Percentiles rank a stretch among this genome's conserved stretches.
Conservation (phyloP, 139 green algal species). For the Volvox reticuliferus region DNA sequence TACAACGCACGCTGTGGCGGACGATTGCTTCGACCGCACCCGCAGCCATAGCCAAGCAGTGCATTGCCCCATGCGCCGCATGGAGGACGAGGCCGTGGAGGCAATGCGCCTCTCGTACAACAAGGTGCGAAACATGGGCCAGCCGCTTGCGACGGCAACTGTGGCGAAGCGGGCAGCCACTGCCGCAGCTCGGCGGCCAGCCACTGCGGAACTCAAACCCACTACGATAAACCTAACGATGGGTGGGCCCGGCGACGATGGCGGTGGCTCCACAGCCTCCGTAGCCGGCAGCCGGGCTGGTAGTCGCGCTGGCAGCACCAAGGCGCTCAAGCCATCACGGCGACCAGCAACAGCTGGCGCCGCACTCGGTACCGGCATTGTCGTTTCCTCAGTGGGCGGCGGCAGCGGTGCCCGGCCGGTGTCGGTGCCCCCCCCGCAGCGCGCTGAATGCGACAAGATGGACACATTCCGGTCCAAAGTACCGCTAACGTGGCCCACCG, state of each 20-base stretch:
- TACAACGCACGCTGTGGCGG: conserved; percentile 30
- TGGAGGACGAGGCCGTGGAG: conserved; percentile 22
- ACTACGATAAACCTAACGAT: background rate
- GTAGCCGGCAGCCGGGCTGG: background rate
- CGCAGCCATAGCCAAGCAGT: conserved; percentile 47
- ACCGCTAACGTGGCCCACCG: conserved; percentile 50
- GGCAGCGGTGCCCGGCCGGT: background rate
- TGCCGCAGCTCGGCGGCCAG: background rate
- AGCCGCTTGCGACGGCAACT: background rate
- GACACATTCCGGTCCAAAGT: conserved; percentile 43
- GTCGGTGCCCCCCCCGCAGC: background rate
- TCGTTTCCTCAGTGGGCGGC: background rate
- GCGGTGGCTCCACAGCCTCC: background rate
- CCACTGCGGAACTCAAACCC: conserved; percentile 13
- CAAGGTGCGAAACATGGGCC: conserved; percentile 50
- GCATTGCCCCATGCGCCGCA: conserved; percentile 26
- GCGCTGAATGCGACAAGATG: background rate
- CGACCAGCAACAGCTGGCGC: conserved; percentile 24
- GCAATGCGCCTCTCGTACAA: conserved; percentile 14
- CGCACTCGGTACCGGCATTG: background rate
- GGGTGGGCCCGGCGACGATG: background rate
- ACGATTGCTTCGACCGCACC: conserved; percentile 19
- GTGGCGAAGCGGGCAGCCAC: background rate
- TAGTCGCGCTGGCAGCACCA: background rate
- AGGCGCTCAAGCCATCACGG: conserved; percentile 13